phyloP scores from a whole-genome alignment of 495 filamentous ascomycete genomes.

The Aspergillus cavernicola region DNA sequence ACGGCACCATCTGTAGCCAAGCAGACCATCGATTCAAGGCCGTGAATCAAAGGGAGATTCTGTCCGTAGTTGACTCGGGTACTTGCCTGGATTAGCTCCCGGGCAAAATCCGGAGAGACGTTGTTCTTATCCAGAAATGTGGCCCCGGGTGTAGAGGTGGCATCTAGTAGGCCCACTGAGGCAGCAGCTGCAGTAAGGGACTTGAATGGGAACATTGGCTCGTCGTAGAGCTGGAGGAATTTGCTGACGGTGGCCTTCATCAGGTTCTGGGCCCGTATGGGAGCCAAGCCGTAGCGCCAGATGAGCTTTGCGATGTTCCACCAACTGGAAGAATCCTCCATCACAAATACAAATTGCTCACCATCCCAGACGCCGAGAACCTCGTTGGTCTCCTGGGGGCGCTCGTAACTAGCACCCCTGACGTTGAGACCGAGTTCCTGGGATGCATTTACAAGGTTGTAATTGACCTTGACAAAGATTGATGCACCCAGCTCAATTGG shows the following conservation, averaged over 20 bases:
- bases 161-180: slow-evolving; percentile 59
- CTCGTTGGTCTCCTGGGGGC: slow-evolving; percentile 37
- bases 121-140: slow-evolving; percentile 66
- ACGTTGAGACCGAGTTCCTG: slow-evolving; percentile 63
- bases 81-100: slow-evolving; percentile 86
- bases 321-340: slow-evolving; percentile 60
- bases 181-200: slow-evolving; percentile 64
- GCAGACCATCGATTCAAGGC: slow-evolving; percentile 86
- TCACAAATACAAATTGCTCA: slow-evolving; percentile 63
- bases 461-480: slow-evolving; percentile 87
- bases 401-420: slow-evolving; percentile 27
- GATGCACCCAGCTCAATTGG: slow-evolving; percentile 87
- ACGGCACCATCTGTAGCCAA: slow-evolving; percentile 87
- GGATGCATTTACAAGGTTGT: slow-evolving; percentile 74
- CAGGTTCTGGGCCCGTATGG: slow-evolving; percentile 66
- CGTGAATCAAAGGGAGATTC: slow-evolving; percentile 81
- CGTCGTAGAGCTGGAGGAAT: slow-evolving; percentile 79
- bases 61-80: slow-evolving; percentile 96
- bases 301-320: slow-evolving; percentile 76
- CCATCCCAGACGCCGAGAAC: slow-evolving; percentile 86
- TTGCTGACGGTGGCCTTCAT: slow-evolving; percentile 67
- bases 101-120: slow-evolving; percentile 62
- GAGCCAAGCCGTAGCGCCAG: slow-evolving; percentile 82
- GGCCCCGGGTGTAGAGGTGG: slow-evolving; percentile 66
- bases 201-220: slow-evolving; percentile 76